A percentile compares a stretch with the other conserved stretches of the same genome.
phyloP scores from a whole-genome alignment of 2,329 filamentous ascomycete species.

The Raffaelea albimanens region DNA sequence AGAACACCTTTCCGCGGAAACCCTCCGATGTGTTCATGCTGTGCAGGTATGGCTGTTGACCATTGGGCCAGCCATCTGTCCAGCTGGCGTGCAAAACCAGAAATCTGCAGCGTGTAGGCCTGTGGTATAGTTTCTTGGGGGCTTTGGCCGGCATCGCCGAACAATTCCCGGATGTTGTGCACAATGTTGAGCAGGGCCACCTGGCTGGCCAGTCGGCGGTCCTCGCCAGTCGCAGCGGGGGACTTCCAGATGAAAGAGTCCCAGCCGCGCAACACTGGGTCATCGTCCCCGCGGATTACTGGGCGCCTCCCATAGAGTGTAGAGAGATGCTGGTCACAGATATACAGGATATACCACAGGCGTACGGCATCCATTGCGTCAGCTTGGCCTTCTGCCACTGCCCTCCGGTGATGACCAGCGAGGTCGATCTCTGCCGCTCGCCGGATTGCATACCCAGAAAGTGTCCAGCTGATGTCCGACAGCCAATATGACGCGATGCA shows the following conservation, averaged over 20 bases:
- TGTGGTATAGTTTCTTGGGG: background rate
- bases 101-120: constrained; percentile 31
- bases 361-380: constrained; percentile 43
- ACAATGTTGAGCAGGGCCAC: constrained; percentile 50
- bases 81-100: constrained; percentile 22
- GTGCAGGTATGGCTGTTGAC: constrained; percentile 22
- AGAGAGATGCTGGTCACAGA: constrained; percentile 52
- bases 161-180: constrained; percentile 41
- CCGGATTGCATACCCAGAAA: constrained; percentile 44
- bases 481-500: constrained; percentile 55
- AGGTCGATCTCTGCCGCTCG: constrained; percentile 38
- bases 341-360: constrained; percentile 52
- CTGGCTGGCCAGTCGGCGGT: constrained; percentile 48
- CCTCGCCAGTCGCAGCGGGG: constrained; percentile 40
- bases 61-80: constrained; percentile 28
- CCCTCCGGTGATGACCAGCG: constrained; percentile 30
- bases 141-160: too few relatives aligned
- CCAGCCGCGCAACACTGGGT: constrained; percentile 40
- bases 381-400: constrained; percentile 23
- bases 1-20: constrained; percentile 22
- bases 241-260: constrained; percentile 43
- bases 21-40: constrained; percentile 20
- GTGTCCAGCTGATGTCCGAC: constrained; percentile 52
- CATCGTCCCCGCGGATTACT: constrained; percentile 41
- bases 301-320: constrained; percentile 51